Evolutionary conservation across 768 basidiomycete species (phyloP).

Genomic region (Termitomyces sp.): DNA sequence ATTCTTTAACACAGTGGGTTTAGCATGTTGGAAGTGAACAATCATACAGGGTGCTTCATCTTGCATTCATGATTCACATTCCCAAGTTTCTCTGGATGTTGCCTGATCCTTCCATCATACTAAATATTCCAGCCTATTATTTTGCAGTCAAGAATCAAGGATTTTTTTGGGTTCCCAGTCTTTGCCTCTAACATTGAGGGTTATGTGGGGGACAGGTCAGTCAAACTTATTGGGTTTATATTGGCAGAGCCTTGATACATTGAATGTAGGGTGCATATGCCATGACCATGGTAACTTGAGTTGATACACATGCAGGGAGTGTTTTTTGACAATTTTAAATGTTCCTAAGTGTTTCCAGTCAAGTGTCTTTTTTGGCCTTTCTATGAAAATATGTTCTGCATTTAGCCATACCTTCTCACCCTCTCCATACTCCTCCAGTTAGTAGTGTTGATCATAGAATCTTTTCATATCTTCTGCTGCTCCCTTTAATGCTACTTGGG

Average conservation of each 20-base stretch:
- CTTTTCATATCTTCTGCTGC: conserved; percentile 13
- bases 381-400: conserved; percentile 13
- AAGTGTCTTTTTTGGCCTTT: not conserved
- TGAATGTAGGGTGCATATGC: not conserved
- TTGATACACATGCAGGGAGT: too few species aligned
- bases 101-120: conserved; percentile 4
- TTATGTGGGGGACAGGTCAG: not conserved
- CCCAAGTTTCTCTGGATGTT: not conserved
- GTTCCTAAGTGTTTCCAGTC: too few species aligned
- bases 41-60: not conserved
- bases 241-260: not conserved
- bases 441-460: not conserved
- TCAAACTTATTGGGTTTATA: not conserved
- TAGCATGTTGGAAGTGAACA: not conserved
- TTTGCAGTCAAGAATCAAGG: not conserved
- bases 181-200: not conserved
- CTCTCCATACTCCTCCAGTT: conserved; percentile 3
- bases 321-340: too few species aligned
- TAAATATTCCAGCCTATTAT: not conserved
- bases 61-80: not conserved
- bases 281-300: not conserved
- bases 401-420: conserved; percentile 24
- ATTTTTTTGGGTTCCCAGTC: not conserved
- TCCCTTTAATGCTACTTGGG: conserved; percentile 10
- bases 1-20: not conserved